phyloP scores from a whole-genome alignment of 257 asterid species.

The Ligustrum vulgare region DNA sequence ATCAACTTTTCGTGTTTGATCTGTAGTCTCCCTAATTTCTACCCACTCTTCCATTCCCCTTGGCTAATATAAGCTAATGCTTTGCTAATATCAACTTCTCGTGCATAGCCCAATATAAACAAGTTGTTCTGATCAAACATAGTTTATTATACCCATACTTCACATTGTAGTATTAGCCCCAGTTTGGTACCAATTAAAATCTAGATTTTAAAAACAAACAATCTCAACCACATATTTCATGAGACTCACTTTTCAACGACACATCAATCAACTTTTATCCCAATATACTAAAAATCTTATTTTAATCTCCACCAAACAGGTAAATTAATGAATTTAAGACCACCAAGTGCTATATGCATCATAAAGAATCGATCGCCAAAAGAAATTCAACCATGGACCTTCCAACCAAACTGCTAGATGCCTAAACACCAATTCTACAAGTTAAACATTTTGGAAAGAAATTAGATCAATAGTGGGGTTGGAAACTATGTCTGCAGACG shows the following conservation, averaged over 20 bases:
- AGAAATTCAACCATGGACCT: background rate
- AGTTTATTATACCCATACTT: background rate
- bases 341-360: background rate
- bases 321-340: background rate
- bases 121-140: background rate
- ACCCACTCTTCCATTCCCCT: too few relatives aligned
- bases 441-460: background rate
- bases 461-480: background rate
- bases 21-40: too few relatives aligned
- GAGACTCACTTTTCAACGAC: too few relatives aligned
- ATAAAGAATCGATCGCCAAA: background rate
- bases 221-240: too few relatives aligned
- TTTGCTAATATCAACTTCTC: background rate
- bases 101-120: background rate
- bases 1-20: background rate
- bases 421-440: constrained; percentile 7
- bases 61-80: too few relatives aligned
- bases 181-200: too few relatives aligned
- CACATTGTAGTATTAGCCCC: background rate
- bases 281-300: too few relatives aligned
- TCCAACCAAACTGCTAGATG: background rate
- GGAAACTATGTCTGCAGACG: background rate
- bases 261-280: too few relatives aligned
- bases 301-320: too few relatives aligned
- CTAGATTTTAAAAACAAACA: too few relatives aligned